Conservation (phyloP, 75 land plant species). For the Cryptomeria japonica region DNA sequence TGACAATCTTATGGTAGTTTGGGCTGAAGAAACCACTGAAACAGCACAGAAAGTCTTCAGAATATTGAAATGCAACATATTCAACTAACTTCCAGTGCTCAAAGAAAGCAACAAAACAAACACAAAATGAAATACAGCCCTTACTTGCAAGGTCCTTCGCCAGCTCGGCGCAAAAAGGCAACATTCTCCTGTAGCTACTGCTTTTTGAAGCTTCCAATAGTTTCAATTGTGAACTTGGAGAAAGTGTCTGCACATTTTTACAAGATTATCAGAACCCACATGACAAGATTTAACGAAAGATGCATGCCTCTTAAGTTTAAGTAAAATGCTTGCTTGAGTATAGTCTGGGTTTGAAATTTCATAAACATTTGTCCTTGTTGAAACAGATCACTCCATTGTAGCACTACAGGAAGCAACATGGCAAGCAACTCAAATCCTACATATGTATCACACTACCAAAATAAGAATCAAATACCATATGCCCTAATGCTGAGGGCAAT, state of each 20-base stretch:
- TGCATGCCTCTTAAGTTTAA: background rate
- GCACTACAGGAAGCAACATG: background rate
- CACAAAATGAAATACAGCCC: background rate
- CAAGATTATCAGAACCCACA: background rate
- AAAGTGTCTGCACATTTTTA: conserved; percentile 16
- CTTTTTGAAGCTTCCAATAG: conserved; percentile 19
- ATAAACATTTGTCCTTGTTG: background rate
- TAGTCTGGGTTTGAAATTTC: background rate
- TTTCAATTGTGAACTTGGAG: conserved; percentile 25
- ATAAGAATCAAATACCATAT: background rate
- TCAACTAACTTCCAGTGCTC: background rate
- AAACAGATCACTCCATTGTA: background rate
- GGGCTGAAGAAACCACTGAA: background rate
- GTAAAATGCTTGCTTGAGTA: background rate
- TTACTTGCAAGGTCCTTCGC: conserved; percentile 22
- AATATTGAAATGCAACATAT: background rate
- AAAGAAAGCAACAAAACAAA: background rate
- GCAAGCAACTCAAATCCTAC: background rate
- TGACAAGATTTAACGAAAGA: background rate
- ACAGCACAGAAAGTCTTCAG: background rate
- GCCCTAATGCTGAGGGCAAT: background rate
- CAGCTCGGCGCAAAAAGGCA: conserved; percentile 31
- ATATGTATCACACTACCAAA: background rate
- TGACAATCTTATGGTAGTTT: background rate
- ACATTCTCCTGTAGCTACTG: conserved; percentile 32